Percentiles rank a stretch among this genome's conserved stretches.
Conservation (phyloP, 495 filamentous ascomycete species). For the Aspergillus homomorphus region DNA sequence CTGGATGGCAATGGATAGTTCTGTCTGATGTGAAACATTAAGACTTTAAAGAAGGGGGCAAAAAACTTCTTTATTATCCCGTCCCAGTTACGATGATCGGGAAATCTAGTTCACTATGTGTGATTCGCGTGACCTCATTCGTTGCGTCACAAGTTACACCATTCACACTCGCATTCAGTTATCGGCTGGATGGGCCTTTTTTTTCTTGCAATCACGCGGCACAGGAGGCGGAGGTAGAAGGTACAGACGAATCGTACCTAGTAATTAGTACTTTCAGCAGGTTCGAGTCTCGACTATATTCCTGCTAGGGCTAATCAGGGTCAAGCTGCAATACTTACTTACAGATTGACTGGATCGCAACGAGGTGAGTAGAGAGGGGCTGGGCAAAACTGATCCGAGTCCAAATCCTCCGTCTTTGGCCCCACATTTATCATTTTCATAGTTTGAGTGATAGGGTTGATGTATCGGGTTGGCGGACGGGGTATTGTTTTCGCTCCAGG, state of each 20-base stretch:
- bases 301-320: neutral
- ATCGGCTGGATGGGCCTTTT: too few relatives aligned
- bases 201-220: too few relatives aligned
- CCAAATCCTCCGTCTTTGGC: too few relatives aligned
- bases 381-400: neutral
- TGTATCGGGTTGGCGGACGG: neutral
- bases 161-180: neutral
- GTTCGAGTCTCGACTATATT: neutral
- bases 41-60: neutral
- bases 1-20: too few relatives aligned
- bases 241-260: neutral
- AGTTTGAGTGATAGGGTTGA: neutral
- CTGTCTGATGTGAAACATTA: neutral
- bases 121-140: neutral
- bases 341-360: neutral
- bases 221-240: too few relatives aligned
- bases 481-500: too few relatives aligned
- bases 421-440: neutral
- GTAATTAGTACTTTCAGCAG: too few relatives aligned
- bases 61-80: neutral
- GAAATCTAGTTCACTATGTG: neutral
- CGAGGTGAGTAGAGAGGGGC: neutral
- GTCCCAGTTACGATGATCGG: neutral
- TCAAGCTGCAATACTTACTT: neutral
- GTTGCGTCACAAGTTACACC: neutral